These are phyloP conservation scores for Agrostemma githago DNA, from an alignment of 148 eudicot genomes.

Conservation along the genomic window DNA sequence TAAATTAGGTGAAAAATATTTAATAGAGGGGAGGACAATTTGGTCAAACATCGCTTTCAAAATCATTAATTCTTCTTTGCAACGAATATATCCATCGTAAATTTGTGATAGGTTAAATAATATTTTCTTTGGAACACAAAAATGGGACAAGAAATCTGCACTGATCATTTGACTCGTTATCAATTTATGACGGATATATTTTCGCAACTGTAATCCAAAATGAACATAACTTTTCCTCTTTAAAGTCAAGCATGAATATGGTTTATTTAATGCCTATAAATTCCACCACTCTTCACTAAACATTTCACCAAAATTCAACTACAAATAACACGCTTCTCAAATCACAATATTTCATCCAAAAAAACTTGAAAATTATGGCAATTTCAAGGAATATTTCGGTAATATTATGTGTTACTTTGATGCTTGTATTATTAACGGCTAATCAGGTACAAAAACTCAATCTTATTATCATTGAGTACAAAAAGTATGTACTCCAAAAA, in stretches of 20 bases:
- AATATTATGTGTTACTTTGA: conserved; percentile 17
- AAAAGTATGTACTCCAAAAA: no score
- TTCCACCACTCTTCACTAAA: conserved; percentile 16
- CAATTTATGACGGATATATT: no score
- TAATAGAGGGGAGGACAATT: conserved; percentile 6
- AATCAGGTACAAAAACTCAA: conserved; percentile 26
- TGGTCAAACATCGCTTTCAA: conserved; percentile 23
- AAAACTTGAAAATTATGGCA: conserved; percentile 13
- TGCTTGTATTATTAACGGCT: conserved; percentile 27
- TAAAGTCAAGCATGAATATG: conserved; percentile 19
- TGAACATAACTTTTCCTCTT: conserved; percentile 4
- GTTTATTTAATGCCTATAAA: conserved; percentile 24
- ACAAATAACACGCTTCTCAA: not conserved
- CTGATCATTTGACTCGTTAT: no score
- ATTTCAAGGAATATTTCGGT: conserved; percentile 26
- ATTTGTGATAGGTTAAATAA: no score
- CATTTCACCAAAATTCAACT: conserved; percentile 10
- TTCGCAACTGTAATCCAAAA: no score
- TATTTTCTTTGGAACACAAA: no score
- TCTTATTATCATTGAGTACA: no score
- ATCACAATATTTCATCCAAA: not conserved
- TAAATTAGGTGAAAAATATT: not conserved
- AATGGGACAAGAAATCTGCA: no score
- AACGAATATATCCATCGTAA: no score
- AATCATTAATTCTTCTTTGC: not conserved